Evolutionary conservation across 305 asterid species (phyloP), one percentile per base, ranked within the genome.

Genomic region (Rubia peregrina): DNA sequence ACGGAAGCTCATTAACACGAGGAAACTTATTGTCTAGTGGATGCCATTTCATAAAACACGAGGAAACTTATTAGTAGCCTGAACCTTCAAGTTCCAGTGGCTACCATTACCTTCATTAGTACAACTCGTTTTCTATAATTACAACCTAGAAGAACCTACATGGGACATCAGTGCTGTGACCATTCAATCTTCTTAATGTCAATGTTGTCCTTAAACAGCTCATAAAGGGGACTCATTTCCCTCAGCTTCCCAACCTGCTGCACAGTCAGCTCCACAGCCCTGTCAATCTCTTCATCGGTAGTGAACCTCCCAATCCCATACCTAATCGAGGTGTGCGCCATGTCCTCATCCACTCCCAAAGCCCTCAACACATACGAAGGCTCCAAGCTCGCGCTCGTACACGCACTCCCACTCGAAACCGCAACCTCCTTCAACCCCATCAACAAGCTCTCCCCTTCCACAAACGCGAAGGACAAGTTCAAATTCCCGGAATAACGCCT

Each of bases 371-470:
- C 98, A 55, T 93, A 93, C 0, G 98, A 93, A 0, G 98, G 98
- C 86, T 93, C 98, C 85, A 91, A 85, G 77, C 97, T 93, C 4
- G 98, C 96, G 70, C 97, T 93, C 0, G 97, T 93, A 75, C 98
- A 93, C 0, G 98, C 98, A 70, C 98, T 89, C 41, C 98, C 98
- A 75, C 98, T 93, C 0, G 98, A 93, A 33, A 93, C 98, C 0
- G 98, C 98, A 66, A 89, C 98, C 79, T 91, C 98, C 83, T 93
- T 93, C 80, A 93, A 73, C 77, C 98, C 98, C 98, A 93, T 93
- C 72, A 93, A 82, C 88, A 93, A 82, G 82, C 98, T 93, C 86
- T 93, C 98, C 41, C 98, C 98, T 69, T 93, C 98, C 17, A 93
- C 98, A 77, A 85, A 91, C 4, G 96, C 98, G 73, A 93, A 93